Base-by-base conservation (phyloP, 2,329 filamentous ascomycete genomes). In the Ceratocystis variospora region DNA sequence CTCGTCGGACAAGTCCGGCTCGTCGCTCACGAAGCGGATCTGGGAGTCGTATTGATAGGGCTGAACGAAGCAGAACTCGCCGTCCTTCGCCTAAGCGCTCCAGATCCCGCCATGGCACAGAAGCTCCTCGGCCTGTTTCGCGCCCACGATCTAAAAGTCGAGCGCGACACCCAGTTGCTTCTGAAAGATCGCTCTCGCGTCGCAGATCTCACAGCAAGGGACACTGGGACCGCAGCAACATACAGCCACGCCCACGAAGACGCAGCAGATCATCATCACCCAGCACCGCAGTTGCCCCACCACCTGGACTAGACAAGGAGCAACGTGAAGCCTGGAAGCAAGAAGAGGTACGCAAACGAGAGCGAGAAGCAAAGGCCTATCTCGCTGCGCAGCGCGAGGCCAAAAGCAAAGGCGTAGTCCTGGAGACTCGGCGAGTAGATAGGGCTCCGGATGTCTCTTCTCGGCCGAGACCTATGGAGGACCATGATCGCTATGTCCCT, bases 351-450 rank as follows among this genome's bases (percentile, higher is more conserved):
- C 82, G 79, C 72, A 83, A 84, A 72, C 80, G 83, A 63, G 83
- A 86, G 72, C 80, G 80, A 69, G 83, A 86, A 73, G 84, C 84
- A 48, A 86, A 85, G 72, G 83, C 82, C 3, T 87, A 86, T 70
- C 75, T 86, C 46, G 83, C 83, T 5, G 83, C 82, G 2, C 82
- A 85, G 70, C 81, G 82, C 68, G 83, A 85, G 70, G 83, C 83
- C 41, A 78, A 81, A 37, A 79, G 79, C 61, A 85, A 85, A 71
- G 83, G 83, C 28, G 72, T 84, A 50, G 81, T 82, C 0, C 74
- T 25, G 15, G 66, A 57, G 25, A n/a, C 33, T 22, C 44, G 63
- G 41, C 25, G 63, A 63, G 5, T 76, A 19, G 79, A 80, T 75
- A 79, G 64, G 76, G 79, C 65, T 74, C 79, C 71, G 71, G 79